Base-by-base conservation (phyloP, 148 eudicot species). In the Spergularia bocconei region DNA sequence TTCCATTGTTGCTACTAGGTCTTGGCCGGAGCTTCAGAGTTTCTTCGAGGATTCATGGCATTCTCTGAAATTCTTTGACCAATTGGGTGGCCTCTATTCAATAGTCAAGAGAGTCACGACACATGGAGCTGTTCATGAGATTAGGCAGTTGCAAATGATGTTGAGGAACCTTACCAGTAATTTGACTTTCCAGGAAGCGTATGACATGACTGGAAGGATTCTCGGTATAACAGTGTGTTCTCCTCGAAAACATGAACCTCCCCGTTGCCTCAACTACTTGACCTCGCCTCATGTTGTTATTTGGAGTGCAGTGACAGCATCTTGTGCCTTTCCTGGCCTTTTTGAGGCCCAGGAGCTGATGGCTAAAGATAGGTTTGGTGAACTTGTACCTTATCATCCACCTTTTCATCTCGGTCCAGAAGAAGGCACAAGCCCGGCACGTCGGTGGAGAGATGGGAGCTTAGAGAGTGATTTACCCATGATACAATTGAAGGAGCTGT, bases 291-390 rank as follows among this genome's bases (percentile, higher is more conserved):
- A 95, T 77, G 98, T 92, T 60, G 99, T 95, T 17, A 92, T 95
- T 74, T 95, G 99, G 99, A 95, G 99, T 73, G 99, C 99, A 0
- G 99, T 95, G 75, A 91, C 99, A 9, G 99, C 99, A 76, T 95
- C 98, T 51, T 95, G 98, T 85, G 99, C 99, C 14, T 95, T 95
- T 81, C 98, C 99, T 6, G 99, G 97, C 13, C 97, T 95, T 55
- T 95, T 92, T 80, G 99, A 95, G 84, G 99, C 99, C 44, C 99
- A 95, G 69, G 99, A 95, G 80, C 86, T 95, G 16, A 95, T 92
- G 99, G 99, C 97, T 4, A 95, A 95, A 77, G 86, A 91, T 79
- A 87, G 99, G 79, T 81, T 81, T 57, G 98, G 98, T 39, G 93
- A 92, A 11, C 87, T 95, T 80, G 94, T 95, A 60, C 98, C 97